A percentile compares a stretch with the other conserved stretches of the same genome.
Conservation (phyloP, 2,329 filamentous ascomycete species). For the Fusarium sp. region DNA sequence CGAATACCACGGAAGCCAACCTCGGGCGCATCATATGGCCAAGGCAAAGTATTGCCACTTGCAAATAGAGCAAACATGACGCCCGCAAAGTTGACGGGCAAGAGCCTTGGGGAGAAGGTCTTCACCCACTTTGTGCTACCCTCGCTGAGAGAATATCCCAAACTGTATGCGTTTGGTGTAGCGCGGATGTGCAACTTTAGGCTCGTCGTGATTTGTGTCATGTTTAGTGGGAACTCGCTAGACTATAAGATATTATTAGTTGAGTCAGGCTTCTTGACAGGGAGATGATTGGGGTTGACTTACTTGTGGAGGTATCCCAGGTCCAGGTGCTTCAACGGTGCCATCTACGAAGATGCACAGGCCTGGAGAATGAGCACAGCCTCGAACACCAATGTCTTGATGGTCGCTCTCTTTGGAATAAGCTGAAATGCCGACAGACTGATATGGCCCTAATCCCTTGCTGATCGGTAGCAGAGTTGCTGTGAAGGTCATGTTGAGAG, state of each 20-base stretch:
- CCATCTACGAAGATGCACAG: slow-evolving; percentile 34
- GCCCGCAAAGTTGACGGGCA: slow-evolving; percentile 34
- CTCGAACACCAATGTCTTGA: slow-evolving; percentile 43
- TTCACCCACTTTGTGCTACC: slow-evolving; percentile 25
- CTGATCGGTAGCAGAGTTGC: slow-evolving; percentile 31
- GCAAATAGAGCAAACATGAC: slow-evolving; percentile 40
- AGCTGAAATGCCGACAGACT: slow-evolving; percentile 42
- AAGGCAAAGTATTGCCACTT: slow-evolving; percentile 36
- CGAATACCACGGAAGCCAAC: slow-evolving; percentile 36
- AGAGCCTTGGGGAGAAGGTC: slow-evolving; percentile 18
- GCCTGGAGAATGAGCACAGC: slow-evolving; percentile 36
- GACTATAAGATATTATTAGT: not conserved
- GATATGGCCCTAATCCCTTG: slow-evolving; percentile 25
- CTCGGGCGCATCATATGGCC: slow-evolving; percentile 32
- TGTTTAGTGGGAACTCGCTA: slow-evolving; percentile 7
- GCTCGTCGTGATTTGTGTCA: slow-evolving; percentile 10
- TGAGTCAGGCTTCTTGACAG: not conserved
- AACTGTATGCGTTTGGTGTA: slow-evolving; percentile 32
- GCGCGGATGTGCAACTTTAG: slow-evolving; percentile 37
- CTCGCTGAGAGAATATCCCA: slow-evolving; percentile 35
- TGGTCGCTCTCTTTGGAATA: slow-evolving; percentile 43
- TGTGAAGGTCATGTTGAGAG: slow-evolving; percentile 46
- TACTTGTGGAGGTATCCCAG: slow-evolving; percentile 22
- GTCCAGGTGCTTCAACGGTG: slow-evolving; percentile 12
- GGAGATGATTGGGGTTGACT: not conserved